These are phyloP conservation scores for Musa beccarii DNA, from an alignment of 176 grass and related monocot species.

Conservation along the genomic window DNA sequence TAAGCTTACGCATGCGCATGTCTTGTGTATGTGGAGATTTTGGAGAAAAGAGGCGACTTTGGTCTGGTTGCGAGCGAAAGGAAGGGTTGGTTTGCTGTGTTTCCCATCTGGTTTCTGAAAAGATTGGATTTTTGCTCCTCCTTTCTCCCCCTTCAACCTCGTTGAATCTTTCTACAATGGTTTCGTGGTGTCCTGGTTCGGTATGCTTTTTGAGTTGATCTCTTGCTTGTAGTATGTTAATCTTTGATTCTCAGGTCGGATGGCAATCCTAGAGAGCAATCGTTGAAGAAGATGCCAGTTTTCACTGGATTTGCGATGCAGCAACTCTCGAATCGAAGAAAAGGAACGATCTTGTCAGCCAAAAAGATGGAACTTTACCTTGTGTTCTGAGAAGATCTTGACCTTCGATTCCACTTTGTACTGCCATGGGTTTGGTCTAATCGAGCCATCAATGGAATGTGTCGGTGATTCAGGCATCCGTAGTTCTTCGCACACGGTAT, in stretches of 20 bases:
- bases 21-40: background rate
- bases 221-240: background rate
- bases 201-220: background rate
- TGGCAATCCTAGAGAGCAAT: background rate
- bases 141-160: background rate
- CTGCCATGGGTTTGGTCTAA: background rate
- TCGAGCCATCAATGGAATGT: background rate
- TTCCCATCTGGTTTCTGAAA: background rate
- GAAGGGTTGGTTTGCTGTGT: background rate
- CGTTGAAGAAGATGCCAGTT: background rate
- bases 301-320: background rate
- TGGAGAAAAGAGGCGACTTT: slow-evolving; percentile 1
- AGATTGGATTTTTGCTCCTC: background rate
- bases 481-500: background rate
- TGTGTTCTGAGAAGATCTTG: background rate
- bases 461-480: background rate
- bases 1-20: no score
- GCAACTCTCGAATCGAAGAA: background rate
- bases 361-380: background rate
- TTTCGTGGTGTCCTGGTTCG: background rate
- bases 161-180: background rate
- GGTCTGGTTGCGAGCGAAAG: background rate
- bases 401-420: background rate
- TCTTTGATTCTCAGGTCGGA: background rate
- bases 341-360: background rate